Base-by-base conservation (phyloP, 2,329 filamentous ascomycete species). In the Claviceps humidiphila region DNA sequence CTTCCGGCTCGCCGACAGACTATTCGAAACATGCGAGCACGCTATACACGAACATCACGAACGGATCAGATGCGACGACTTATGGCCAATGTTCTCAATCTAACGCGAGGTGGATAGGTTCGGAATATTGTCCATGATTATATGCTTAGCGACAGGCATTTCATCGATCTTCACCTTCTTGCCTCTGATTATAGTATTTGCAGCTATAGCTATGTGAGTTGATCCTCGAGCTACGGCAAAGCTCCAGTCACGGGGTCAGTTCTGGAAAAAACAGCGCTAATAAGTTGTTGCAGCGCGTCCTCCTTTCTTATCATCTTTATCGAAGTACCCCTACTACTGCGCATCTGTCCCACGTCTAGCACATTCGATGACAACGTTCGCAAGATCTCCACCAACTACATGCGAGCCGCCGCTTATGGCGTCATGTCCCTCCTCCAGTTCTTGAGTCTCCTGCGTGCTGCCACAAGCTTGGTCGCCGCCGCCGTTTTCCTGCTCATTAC, bases 271-370 rank as follows among this genome's bases (percentile, higher is more conserved):
- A 13, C 3, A 6, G 6, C 11, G 11, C 39, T 43, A 20, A 51
- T 3, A 51, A 5, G 26, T 17, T 16, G 9, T n/a, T 30, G 22
- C 59, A 91, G 87, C 45, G 73, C 77, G 55, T 89, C 77, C 49
- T 77, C 82, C 14, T 81, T 89, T 61, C 62, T 90, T 60, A 85
- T 93, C 63, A 73, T 93, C 64, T 93, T 93, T 71, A 77, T 91
- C 64, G 87, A 98, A 69, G 84, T 98, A 17, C 93, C 93, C 30
- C 84, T 97, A 54, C 86, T 98, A 53, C 84, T 98, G 56, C 87
- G 93, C 71, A 96, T 98, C 73, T 98, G 93, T 74, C 93, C 93
- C 54, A 98, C 93, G 5, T 97, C 91, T 14, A 71, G 84, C 58
- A 82, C 80, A 58, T 98, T 98, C 72, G 93, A 98, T 68, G 74